Evolutionary conservation across 257 asterid species (phyloP), one percentile per base, ranked within the genome.

Genomic region (Phtheirospermum japonicum): DNA sequence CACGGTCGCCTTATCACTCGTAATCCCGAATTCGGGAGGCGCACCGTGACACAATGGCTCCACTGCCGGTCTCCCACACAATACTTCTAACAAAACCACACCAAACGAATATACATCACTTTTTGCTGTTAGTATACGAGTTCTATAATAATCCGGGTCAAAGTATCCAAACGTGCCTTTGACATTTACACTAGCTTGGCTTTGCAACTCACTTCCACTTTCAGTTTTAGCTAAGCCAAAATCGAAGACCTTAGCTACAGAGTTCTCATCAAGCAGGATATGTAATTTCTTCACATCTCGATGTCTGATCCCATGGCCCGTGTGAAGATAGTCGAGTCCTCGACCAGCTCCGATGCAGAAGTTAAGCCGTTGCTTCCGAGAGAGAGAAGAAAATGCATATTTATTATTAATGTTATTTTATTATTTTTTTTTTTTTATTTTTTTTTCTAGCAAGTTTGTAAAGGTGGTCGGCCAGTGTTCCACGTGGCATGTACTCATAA

Each of bases 131-230:
- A 83, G 60, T 73, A 65, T 85, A 42, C 63, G 77, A 17, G 90
- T 79, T 73, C 48, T 68, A 71, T 58, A 72, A 68, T 79, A 85
- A 57, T 75, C 81, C 0, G 88, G 94, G 75, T 85, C 94, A 12
- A 85, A 46, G 73, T 85, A 85, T 14, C 94, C 89, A 67, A 69
- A 77, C 11, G 94, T 82, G 40, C 90, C 94, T 66, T 83, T 82
- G 13, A 83, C n/a, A n/a, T n/a, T n/a, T n/a, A n/a, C n/a, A n/a
- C n/a, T n/a, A n/a, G n/a, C n/a, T n/a, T n/a, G 80, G 48, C 69
- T 66, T 52, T 71, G 70, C 12, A 75, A 68, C 54, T 77, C 80
- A 16, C 78, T 73, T 13, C 69, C 57, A 42, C 52, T 64, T 57
- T 65, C 75, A 62, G 61, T 73, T 70, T 83, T 83, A 33, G 90